Percentiles rank a stretch among this genome's conserved stretches.
Conservation (phyloP, 768 basidiomycete genomes). For the Phylloporus rhodoxanthus region DNA sequence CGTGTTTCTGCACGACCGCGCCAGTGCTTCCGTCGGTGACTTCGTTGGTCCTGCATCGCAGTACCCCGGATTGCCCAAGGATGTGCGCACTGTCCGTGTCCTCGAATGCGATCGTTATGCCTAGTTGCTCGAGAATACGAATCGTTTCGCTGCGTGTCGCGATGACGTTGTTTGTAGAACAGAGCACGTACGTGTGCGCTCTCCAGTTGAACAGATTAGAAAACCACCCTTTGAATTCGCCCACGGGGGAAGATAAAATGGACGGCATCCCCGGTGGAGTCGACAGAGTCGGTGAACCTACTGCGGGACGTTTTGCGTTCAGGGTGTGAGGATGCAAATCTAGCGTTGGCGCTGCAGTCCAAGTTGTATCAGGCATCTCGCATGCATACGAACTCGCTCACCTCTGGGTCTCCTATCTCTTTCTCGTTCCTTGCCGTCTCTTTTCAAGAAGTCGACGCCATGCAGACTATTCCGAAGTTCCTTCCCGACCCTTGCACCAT, state of each 20-base stretch:
- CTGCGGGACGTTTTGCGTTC: constrained; percentile 42
- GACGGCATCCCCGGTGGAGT: constrained; percentile 33
- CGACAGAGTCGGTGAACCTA: constrained; percentile 46
- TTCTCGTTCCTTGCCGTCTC: constrained; percentile 42
- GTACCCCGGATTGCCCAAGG: constrained; percentile 20
- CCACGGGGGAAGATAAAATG: constrained; percentile 64
- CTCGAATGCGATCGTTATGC: constrained; percentile 58
- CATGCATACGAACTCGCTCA: constrained; percentile 23
- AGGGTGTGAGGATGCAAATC: constrained; percentile 41
- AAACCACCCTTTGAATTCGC: constrained; percentile 91
- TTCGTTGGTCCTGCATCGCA: constrained; percentile 53
- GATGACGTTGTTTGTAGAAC: constrained; percentile 50
- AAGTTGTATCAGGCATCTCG: neutral
- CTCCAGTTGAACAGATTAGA: constrained; percentile 95
- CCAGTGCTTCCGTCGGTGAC: constrained; percentile 35
- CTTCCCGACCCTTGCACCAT: constrained; percentile 32
- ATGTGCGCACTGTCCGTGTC: constrained; percentile 33
- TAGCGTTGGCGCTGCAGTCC: constrained; percentile 45
- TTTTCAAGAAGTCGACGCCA: constrained; percentile 24
- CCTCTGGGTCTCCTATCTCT: constrained; percentile 48
- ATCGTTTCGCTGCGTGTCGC: constrained; percentile 62
- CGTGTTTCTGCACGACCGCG: constrained; percentile 58
- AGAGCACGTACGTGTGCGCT: constrained; percentile 47
- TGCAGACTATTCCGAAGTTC: constrained; percentile 49
- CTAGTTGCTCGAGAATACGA: constrained; percentile 59